Evolutionary conservation across 345 rosid genomes (phyloP), one percentile per base, ranked within the genome.

Genomic region (Abelmoschus esculentus): DNA sequence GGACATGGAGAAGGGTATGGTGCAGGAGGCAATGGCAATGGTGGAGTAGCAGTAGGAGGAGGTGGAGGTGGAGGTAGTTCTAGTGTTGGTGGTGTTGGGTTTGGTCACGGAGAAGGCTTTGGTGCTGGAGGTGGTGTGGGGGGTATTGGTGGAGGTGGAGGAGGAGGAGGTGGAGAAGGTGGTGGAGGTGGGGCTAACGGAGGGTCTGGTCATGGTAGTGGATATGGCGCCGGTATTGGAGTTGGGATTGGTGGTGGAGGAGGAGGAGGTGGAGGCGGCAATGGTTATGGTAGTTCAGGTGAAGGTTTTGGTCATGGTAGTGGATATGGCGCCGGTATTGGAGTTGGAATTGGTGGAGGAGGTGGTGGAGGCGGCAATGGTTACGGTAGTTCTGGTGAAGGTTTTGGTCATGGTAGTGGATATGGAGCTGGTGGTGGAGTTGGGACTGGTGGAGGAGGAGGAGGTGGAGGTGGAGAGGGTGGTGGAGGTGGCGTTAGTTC

Each of bases 101-200:
- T 29, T 31, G 75, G 78, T 47, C 75, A 50, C 6, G 80, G 80
- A 0, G 57, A 69, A 50, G 73, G 73, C 11, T 34, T 34, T 42
- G 85, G 75, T 0, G 72, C 65, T 55, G 82, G 82, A 9, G 72
- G 61, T 19, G 80, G 77, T 0, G 69, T n/a, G 4, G 84, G 73
- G 4, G 61, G 61, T 19, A 69, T 66, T 5, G 71, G 73, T 14
- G 80, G 72, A 2, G 70, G 5, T 40, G 80, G 78, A 62, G 60
- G 64, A 15, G 55, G 19, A 14, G 55, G 55, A 4, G 55, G 55
- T 15, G 18, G 55, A 14, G 55, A 42, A 22, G 26, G 26, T n/a
- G n/a, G n/a, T n/a, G n/a, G 34, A 31, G 34, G 34, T 32, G 36
- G 36, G 36, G 6, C 36, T 32, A 32, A 32, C 36, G 77, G 73